phyloP scores from a whole-genome alignment of 495 filamentous ascomycete genomes.

The Lepraria neglecta region DNA sequence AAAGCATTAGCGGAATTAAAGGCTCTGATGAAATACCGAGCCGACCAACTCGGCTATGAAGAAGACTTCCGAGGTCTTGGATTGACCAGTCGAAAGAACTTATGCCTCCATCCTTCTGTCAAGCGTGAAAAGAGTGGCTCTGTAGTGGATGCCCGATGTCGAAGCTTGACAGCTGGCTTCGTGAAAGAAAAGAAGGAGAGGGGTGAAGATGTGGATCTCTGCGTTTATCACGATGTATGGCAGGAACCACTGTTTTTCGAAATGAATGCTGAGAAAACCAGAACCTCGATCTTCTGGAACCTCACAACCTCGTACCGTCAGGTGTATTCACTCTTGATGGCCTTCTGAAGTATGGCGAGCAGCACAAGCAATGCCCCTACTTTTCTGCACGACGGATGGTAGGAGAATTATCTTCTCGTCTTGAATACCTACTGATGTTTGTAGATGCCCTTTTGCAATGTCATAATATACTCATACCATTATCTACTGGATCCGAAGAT shows the following conservation, averaged over 20 bases:
- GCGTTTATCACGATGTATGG: conserved; percentile 78
- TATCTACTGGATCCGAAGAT: conserved; percentile 98
- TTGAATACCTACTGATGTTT: background rate
- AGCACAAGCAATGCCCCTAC: conserved; percentile 96
- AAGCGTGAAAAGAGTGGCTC: conserved; percentile 91
- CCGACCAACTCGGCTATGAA: conserved; percentile 73
- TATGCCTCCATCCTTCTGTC: conserved; percentile 93
- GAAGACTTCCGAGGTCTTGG: conserved; percentile 93
- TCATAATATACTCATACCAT: conserved; percentile 99
- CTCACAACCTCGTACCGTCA: conserved; percentile 85
- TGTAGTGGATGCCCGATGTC: conserved; percentile 88
- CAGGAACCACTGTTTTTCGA: background rate
- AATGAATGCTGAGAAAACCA: background rate
- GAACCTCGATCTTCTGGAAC: conserved; percentile 90
- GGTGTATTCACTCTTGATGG: conserved; percentile 96
- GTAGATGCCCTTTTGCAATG: conserved; percentile 92
- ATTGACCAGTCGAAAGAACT: conserved; percentile 91
- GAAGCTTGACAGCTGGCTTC: conserved; percentile 92
- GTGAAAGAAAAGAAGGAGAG: conserved; percentile 93
- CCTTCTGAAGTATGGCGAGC: conserved; percentile 77
- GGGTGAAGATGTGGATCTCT: conserved; percentile 89
- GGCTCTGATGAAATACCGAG: conserved; percentile 86
- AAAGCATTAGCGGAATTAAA: conserved; percentile 92
- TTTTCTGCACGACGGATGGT: conserved; percentile 88
- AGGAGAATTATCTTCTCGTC: background rate